phyloP scores from a whole-genome alignment of 257 asterid species.

The Eustoma russellianum region DNA sequence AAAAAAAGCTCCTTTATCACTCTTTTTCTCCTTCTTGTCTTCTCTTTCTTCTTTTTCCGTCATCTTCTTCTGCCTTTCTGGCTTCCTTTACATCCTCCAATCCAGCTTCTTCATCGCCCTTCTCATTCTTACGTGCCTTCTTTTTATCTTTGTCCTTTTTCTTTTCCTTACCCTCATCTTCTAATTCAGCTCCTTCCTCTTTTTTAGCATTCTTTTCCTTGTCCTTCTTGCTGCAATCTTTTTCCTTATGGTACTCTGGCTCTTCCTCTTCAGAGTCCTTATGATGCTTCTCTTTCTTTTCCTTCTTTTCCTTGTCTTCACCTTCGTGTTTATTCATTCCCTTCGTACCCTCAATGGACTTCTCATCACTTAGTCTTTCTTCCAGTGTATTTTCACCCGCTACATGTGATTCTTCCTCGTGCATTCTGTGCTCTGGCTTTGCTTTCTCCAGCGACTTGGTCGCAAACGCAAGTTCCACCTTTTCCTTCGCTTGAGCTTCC shows the following conservation, averaged over 20 bases:
- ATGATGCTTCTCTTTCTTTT: slow-evolving; percentile 4
- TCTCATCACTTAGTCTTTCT: no score
- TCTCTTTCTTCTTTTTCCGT: slow-evolving; percentile 2
- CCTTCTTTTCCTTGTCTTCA: slow-evolving; percentile 10
- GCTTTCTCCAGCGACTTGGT: slow-evolving; percentile 30
- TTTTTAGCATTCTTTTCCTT: slow-evolving; percentile 6
- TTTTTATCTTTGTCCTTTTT: not conserved
- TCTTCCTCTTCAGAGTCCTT: slow-evolving; percentile 6
- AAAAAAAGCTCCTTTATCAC: no score
- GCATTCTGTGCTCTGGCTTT: slow-evolving; percentile 15
- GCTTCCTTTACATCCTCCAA: not conserved
- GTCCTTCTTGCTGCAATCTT: slow-evolving; percentile 5
- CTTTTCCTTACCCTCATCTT: not conserved
- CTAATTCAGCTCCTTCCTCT: not conserved
- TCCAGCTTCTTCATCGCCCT: not conserved
- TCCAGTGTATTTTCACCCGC: no score
- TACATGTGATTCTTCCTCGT: no score
- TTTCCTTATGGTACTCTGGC: slow-evolving; percentile 10
- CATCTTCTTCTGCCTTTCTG: slow-evolving; percentile 1
- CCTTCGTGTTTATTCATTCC: no score
- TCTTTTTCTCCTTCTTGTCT: slow-evolving; percentile 1
- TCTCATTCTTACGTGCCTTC: slow-evolving; percentile 5
- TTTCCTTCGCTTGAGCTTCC: slow-evolving; percentile 29
- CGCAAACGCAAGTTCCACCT: slow-evolving; percentile 32
- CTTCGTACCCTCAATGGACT: no score